Conservation (phyloP, 768 basidiomycete species). For the Mycena alexandri region DNA sequence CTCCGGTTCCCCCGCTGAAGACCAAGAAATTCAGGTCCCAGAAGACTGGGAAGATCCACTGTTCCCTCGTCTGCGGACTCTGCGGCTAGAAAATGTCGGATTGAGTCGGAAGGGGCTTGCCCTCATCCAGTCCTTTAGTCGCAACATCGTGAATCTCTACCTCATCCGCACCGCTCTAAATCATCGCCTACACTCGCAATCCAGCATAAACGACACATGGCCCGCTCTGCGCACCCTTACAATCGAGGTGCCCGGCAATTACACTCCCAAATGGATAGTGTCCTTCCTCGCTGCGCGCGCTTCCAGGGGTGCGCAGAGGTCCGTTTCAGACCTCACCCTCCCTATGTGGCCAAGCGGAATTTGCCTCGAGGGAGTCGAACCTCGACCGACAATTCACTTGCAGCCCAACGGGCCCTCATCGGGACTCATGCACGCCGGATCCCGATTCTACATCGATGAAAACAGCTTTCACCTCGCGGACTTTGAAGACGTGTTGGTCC, state of each 20-base stretch:
- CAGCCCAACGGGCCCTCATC: too few species aligned
- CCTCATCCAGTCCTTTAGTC: conserved; percentile 15
- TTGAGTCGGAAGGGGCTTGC: conserved; percentile 10
- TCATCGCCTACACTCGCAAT: neutral
- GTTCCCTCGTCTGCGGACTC: conserved; percentile 14
- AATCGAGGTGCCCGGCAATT: neutral
- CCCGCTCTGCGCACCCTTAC: neutral
- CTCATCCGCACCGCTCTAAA: conserved; percentile 7
- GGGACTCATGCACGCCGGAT: too few species aligned
- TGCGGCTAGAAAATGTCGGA: conserved; percentile 13
- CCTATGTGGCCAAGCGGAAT: neutral
- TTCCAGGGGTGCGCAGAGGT: too few species aligned
- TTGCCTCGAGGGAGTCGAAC: too few species aligned
- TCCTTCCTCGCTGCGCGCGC: neutral
- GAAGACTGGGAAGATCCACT: conserved; percentile 5
- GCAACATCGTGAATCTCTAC: neutral
- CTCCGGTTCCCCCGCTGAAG: neutral
- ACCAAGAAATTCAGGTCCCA: neutral
- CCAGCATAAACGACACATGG: neutral
- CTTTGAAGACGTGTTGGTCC: too few species aligned
- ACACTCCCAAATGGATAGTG: neutral
- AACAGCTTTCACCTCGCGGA: too few species aligned
- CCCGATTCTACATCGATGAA: too few species aligned
- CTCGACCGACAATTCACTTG: too few species aligned
- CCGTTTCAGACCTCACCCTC: neutral